These are phyloP conservation scores for Hebeloma cylindrosporum DNA, from an alignment of 768 basidiomycete genomes.

Conservation along the genomic window DNA sequence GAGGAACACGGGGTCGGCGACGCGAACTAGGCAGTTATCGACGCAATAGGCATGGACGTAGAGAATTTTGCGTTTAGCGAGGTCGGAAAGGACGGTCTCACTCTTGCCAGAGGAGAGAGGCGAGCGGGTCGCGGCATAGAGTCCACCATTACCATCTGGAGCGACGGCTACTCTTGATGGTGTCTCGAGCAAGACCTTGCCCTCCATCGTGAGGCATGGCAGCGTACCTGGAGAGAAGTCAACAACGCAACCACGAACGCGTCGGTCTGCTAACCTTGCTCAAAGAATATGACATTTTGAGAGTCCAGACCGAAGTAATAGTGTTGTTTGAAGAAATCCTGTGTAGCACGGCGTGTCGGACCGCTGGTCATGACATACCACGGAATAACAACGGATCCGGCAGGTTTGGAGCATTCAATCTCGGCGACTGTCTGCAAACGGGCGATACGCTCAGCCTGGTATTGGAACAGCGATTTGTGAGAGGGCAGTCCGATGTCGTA, in stretches of 20 bases:
- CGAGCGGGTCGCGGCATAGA: conserved; percentile 89
- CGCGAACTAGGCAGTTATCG: conserved; percentile 97
- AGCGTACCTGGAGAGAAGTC: conserved; percentile 68
- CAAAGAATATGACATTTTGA: conserved; percentile 88
- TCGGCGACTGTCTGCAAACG: conserved; percentile 80
- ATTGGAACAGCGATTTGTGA: conserved; percentile 92
- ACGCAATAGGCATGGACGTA: conserved; percentile 97
- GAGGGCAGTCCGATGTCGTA: conserved; percentile 96
- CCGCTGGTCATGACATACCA: conserved; percentile 99
- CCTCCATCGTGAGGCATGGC: conserved; percentile 92
- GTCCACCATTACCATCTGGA: conserved; percentile 96
- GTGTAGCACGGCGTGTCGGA: conserved; percentile 86
- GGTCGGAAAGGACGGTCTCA: conserved; percentile 81
- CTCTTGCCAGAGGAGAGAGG: conserved; percentile 63
- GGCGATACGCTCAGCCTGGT: conserved; percentile 94
- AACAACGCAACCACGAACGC: conserved; percentile 2
- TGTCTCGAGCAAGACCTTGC: conserved; percentile 87
- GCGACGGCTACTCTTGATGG: conserved; percentile 85
- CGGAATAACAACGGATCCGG: conserved; percentile 71
- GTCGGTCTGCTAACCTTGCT: conserved; percentile 69
- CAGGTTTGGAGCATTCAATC: conserved; percentile 46
- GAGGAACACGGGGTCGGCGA: conserved; percentile 96
- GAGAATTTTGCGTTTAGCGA: conserved; percentile 69
- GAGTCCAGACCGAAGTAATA: conserved; percentile 78
- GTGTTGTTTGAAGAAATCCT: conserved; percentile 77